Evolutionary conservation across 306 rosid species (phyloP).

Genomic region (Ziziphus jujuba): DNA sequence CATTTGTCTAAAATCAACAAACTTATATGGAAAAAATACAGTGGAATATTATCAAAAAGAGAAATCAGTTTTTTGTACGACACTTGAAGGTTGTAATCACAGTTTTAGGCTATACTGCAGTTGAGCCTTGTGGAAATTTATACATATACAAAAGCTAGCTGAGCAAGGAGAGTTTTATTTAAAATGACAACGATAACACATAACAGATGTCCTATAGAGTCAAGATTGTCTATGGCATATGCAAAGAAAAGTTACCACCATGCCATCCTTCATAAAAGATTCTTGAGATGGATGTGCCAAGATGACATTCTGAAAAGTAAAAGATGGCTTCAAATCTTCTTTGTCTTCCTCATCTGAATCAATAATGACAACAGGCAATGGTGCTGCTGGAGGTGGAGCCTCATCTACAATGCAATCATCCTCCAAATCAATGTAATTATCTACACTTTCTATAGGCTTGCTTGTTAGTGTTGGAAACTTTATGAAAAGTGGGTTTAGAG

Average conservation of each 20-base stretch:
- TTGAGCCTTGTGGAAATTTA: too few relatives aligned
- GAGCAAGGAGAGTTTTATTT: too few relatives aligned
- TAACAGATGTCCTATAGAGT: too few relatives aligned
- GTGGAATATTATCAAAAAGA: too few relatives aligned
- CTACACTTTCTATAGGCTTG: constrained; percentile 26
- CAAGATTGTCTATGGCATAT: constrained; percentile 10
- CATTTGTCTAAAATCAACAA: too few relatives aligned
- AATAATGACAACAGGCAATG: constrained; percentile 48
- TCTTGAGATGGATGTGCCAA: constrained; percentile 34
- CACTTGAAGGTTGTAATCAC: too few relatives aligned
- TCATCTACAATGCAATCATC: constrained; percentile 24
- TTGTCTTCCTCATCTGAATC: constrained; percentile 83
- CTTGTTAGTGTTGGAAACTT: constrained; percentile 46
- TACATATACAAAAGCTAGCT: too few relatives aligned
- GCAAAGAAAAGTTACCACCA: constrained; percentile 45
- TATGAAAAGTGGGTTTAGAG: constrained; percentile 41
- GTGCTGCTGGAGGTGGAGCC: constrained; percentile 18
- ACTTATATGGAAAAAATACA: too few relatives aligned
- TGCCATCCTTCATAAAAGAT: constrained; percentile 31
- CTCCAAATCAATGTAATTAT: constrained; percentile 53
- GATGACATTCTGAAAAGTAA: constrained; percentile 48
- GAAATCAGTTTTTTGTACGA: too few relatives aligned
- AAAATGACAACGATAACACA: too few relatives aligned
- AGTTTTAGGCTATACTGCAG: too few relatives aligned
- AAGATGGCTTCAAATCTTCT: constrained; percentile 30